Percentiles rank a stretch among this genome's conserved stretches.
phyloP scores from a whole-genome alignment of 768 basidiomycete species.

The Tricholomella constricta region DNA sequence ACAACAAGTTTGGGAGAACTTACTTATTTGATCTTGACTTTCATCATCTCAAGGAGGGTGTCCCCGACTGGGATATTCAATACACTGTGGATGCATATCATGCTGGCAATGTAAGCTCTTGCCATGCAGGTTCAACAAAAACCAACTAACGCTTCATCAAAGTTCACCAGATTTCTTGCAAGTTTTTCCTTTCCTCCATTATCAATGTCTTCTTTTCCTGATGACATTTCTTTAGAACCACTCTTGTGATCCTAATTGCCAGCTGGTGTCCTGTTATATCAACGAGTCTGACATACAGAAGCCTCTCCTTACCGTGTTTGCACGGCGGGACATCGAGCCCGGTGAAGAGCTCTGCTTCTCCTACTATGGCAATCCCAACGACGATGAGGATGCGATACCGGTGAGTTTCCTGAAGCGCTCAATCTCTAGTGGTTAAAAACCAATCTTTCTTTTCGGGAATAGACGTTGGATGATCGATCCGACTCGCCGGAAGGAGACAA shows the following conservation, averaged over 20 bases:
- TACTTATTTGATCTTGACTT: slow-evolving; percentile 87
- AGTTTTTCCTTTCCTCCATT: slow-evolving; percentile 26
- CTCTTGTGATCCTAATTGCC: slow-evolving; percentile 86
- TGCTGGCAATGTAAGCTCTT: slow-evolving; percentile 70
- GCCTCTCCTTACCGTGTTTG: slow-evolving; percentile 69
- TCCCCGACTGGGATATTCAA: slow-evolving; percentile 38
- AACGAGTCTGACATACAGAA: slow-evolving; percentile 75
- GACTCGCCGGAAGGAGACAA: slow-evolving; percentile 17
- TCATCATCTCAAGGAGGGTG: slow-evolving; percentile 52
- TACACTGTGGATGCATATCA: slow-evolving; percentile 88
- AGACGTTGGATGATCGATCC: neutral
- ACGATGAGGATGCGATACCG: slow-evolving; percentile 36
- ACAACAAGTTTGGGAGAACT: slow-evolving; percentile 71
- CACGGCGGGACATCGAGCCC: slow-evolving; percentile 59
- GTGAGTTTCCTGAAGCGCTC: slow-evolving; percentile 17
- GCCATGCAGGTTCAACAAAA: neutral
- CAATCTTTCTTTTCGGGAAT: too few relatives aligned
- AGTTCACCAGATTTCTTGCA: slow-evolving; percentile 94
- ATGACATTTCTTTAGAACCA: slow-evolving; percentile 65
- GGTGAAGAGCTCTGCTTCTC: slow-evolving; percentile 79
- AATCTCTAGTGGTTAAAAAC: too few relatives aligned
- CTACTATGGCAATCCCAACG: slow-evolving; percentile 51
- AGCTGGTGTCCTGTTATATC: slow-evolving; percentile 72
- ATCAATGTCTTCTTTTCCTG: neutral
- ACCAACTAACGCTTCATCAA: slow-evolving; percentile 1